phyloP scores from a whole-genome alignment of 208 protist genomes.

The Leishmania guyanensis region DNA sequence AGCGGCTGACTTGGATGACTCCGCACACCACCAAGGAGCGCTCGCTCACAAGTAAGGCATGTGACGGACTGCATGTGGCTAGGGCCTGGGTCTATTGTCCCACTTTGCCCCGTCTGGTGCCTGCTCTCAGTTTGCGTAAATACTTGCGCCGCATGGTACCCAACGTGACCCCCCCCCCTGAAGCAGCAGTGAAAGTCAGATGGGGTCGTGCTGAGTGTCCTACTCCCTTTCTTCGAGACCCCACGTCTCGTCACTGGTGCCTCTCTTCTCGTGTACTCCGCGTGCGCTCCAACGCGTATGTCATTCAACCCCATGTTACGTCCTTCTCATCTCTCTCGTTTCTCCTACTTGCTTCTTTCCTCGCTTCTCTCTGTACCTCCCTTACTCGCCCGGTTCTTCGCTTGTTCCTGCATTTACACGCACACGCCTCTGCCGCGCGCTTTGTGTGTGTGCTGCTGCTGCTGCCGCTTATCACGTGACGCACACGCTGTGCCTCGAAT shows the following conservation, averaged over 20 bases:
- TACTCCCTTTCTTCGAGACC: background rate
- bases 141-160: background rate
- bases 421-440: background rate
- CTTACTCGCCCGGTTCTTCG: background rate
- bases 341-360: background rate
- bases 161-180: background rate
- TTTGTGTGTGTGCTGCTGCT: background rate
- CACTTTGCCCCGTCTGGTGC: background rate
- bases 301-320: too few relatives aligned
- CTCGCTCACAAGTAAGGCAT: background rate
- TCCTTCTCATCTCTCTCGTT: background rate
- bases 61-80: background rate
- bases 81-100: background rate
- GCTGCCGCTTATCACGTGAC: background rate
- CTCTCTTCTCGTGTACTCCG: too few relatives aligned
- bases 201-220: background rate
- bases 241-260: background rate
- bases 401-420: background rate
- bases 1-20: background rate
- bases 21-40: background rate
- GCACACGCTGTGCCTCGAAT: background rate
- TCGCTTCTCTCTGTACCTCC: background rate
- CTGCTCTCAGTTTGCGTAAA: background rate
- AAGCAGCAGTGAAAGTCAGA: background rate
- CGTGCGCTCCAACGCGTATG: background rate